Percentiles rank a stretch among this genome's conserved stretches.
phyloP scores from a whole-genome alignment of 2,329 filamentous ascomycete genomes.

The Pochonia chlamydosporia region DNA sequence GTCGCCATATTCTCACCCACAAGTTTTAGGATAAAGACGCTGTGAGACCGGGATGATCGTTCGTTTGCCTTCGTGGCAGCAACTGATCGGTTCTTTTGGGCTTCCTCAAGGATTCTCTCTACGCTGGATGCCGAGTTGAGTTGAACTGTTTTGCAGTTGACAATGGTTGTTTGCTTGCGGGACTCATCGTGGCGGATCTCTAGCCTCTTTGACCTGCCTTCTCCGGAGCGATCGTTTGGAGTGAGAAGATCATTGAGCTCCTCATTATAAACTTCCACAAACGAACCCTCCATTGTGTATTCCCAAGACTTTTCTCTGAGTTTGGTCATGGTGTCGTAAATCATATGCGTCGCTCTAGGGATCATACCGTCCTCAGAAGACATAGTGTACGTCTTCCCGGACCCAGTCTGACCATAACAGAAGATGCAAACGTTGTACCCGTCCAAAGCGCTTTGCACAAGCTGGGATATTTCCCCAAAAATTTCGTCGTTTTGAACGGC shows the following conservation, averaged over 20 bases:
- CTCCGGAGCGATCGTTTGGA: slow-evolving; percentile 51
- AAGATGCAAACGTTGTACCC: slow-evolving; percentile 99
- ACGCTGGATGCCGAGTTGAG: slow-evolving; percentile 78
- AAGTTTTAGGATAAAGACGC: slow-evolving; percentile 87
- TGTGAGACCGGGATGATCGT: slow-evolving; percentile 88
- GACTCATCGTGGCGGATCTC: slow-evolving; percentile 83
- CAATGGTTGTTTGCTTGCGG: slow-evolving; percentile 75
- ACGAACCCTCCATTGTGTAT: slow-evolving; percentile 91
- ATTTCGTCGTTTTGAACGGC: slow-evolving; percentile 73
- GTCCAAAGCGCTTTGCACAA: slow-evolving; percentile 92
- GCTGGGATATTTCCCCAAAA: slow-evolving; percentile 93
- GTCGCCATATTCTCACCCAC: slow-evolving; percentile 66
- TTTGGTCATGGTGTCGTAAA: slow-evolving; percentile 79
- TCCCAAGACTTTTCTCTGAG: slow-evolving; percentile 89
- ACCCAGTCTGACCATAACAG: slow-evolving; percentile 95
- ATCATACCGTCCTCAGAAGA: slow-evolving; percentile 90
- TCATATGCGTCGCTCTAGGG: slow-evolving; percentile 84
- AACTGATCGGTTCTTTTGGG: slow-evolving; percentile 81
- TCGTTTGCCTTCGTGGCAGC: slow-evolving; percentile 98
- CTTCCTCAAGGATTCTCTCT: slow-evolving; percentile 71
- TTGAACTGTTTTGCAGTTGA: slow-evolving; percentile 70
- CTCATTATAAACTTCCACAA: slow-evolving; percentile 98
- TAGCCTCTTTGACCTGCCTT: slow-evolving; percentile 72
- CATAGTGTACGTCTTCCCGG: slow-evolving; percentile 97
- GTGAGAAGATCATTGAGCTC: slow-evolving; percentile 84